Evolutionary conservation across 768 basidiomycete genomes (phyloP).

Genomic region (Stropharia rugosoannulata): DNA sequence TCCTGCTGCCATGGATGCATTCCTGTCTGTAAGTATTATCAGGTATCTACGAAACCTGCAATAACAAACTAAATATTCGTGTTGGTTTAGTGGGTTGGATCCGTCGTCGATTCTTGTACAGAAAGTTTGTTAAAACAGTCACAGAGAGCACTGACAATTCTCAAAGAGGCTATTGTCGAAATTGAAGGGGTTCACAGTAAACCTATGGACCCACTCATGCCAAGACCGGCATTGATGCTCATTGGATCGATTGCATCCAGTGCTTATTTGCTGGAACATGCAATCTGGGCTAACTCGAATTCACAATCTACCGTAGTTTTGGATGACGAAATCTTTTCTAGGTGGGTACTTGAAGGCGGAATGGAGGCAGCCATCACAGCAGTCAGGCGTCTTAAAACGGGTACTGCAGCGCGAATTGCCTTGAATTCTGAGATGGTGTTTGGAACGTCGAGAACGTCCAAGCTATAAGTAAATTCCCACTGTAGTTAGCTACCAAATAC

Average conservation of each 20-base stretch:
- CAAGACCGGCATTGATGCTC: constrained; percentile 59
- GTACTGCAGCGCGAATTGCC: constrained; percentile 19
- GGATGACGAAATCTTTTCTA: constrained; percentile 51
- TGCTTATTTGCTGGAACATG: constrained; percentile 66
- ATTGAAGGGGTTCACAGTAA: constrained; percentile 39
- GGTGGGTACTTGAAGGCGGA: constrained; percentile 50
- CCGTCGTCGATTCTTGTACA: constrained; percentile 43
- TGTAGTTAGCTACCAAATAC: too few species aligned
- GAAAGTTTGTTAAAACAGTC: constrained; percentile 25
- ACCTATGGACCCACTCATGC: constrained; percentile 45
- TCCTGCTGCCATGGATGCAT: constrained; percentile 41
- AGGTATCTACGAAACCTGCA: neutral
- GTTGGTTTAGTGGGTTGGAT: constrained; percentile 50
- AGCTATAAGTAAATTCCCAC: constrained; percentile 8
- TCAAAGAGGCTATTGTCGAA: constrained; percentile 38
- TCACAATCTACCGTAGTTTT: constrained; percentile 29
- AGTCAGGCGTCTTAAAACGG: constrained; percentile 28
- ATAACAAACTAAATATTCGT: neutral
- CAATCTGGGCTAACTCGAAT: constrained; percentile 50
- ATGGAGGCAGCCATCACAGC: constrained; percentile 36
- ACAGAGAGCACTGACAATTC: constrained; percentile 25
- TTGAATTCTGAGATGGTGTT: constrained; percentile 35
- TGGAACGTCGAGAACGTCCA: constrained; percentile 16
- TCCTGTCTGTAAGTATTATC: constrained; percentile 42
- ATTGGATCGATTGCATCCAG: constrained; percentile 54